Base-by-base conservation (phyloP, 352 stramenopile genomes). In the Pythium oligandrum region DNA sequence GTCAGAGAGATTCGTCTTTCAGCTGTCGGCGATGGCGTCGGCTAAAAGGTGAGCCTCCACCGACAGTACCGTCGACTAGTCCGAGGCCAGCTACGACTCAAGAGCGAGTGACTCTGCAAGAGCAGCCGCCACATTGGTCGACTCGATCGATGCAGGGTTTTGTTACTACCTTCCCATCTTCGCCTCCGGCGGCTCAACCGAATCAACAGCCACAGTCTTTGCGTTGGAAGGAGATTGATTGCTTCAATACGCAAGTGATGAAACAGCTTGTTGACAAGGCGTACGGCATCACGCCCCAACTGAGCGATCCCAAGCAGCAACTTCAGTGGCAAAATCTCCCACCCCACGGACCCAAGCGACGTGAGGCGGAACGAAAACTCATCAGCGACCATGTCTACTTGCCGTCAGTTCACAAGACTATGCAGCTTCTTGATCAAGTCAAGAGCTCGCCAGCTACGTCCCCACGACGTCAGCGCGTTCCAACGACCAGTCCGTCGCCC, bases 341-440 rank as follows among this genome's bases (percentile, higher is more conserved):
- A 46, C 56, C 0, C 10, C 33, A 48, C 8, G 6, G 3, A 56
- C 48, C 8, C 46, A 61, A 12, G 45, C 42, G 35, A 37, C 49
- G 58, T 10, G 53, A 51, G 10, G 57, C 63, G 10, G 54, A 64
- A 46, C 43, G 45, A 8, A 31, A 59, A 9, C 57, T 48, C 4
- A 38, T 78, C 35, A 67, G 60, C 26, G 44, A 67, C 26, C 54
- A 61, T 17, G 65, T 75, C 36, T 75, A 75, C 38, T 45, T 78
- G 36, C 66, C 69, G 8, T 59, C 68, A 2, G 59, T 74, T 9
- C 52, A 64, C 39, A 55, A 54, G 4, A 69, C 66, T 6, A 50
- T 66, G 17, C 42, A 48, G 12, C 49, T 42, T 30, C 53, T 59
- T 26, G 17, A 26, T 26, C 17, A 26, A 26, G 17, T 26, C 17